Conservation (phyloP, 1,284 basidiomycete species). For the Puccinia coronata region DNA sequence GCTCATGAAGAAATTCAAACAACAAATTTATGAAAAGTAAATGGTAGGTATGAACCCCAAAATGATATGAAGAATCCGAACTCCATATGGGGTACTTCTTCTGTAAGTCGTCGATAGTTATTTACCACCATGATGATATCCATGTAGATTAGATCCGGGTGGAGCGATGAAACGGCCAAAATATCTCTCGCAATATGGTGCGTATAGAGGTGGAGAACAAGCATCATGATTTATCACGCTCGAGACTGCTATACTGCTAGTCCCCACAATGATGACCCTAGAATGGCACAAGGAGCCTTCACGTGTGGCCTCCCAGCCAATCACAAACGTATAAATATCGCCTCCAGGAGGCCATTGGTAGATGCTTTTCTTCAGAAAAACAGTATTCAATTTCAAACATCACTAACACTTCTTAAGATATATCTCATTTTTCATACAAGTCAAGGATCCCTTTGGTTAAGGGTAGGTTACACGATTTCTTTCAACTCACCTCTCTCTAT, state of each 20-base stretch:
- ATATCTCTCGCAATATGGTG: neutral
- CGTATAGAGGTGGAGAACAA: neutral
- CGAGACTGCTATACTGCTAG: neutral
- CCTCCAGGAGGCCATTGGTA: neutral
- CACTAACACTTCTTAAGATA: neutral
- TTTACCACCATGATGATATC: slow-evolving; percentile 1
- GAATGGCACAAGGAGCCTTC: neutral
- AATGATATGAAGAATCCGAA: neutral
- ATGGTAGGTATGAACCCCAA: neutral
- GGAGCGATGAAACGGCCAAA: neutral
- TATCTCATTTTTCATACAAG: neutral
- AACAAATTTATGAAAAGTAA: neutral
- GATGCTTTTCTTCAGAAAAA: neutral
- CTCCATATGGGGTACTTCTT: neutral
- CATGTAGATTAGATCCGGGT: neutral
- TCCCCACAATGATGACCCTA: neutral
- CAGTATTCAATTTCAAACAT: neutral
- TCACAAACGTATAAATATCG: neutral
- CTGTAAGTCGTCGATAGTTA: neutral
- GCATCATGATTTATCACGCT: neutral
- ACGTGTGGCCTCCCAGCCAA: neutral
- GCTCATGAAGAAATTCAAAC: neutral
- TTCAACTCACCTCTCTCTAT: no score
- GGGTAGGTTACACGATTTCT: no score
- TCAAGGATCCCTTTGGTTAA: neutral